A percentile compares a stretch with the other conserved stretches of the same genome.
phyloP scores from a whole-genome alignment of 2,329 filamentous ascomycete species.

The Bipolaris oryzae region DNA sequence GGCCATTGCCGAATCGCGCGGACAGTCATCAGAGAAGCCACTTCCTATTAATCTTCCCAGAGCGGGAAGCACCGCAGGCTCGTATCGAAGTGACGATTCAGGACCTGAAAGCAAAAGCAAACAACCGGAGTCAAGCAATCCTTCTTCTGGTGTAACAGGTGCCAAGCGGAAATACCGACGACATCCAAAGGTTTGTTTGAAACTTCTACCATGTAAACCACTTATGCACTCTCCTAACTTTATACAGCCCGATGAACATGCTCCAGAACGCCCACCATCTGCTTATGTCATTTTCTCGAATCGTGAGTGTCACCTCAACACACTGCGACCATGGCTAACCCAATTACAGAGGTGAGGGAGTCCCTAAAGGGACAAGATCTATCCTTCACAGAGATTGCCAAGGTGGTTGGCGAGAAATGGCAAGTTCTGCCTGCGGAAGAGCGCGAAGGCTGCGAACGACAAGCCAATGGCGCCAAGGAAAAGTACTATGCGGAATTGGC shows the following conservation, averaged over 20 bases:
- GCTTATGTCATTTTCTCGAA: slow-evolving; percentile 88
- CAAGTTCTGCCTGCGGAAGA: slow-evolving; percentile 70
- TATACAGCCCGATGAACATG: slow-evolving; percentile 73
- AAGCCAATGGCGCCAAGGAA: slow-evolving; percentile 75
- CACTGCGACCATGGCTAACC: slow-evolving; percentile 22
- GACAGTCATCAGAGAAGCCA: slow-evolving; percentile 51
- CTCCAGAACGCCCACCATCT: slow-evolving; percentile 78
- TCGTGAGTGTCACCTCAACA: slow-evolving; percentile 59
- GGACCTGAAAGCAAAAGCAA: slow-evolving; percentile 56
- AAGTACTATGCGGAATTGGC: slow-evolving; percentile 74
- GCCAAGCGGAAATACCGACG: slow-evolving; percentile 76
- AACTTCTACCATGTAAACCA: background rate
- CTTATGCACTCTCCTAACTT: slow-evolving; percentile 20
- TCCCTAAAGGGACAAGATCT: slow-evolving; percentile 76
- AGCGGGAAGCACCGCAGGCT: slow-evolving; percentile 60
- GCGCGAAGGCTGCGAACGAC: slow-evolving; percentile 74
- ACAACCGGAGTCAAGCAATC: slow-evolving; percentile 52
- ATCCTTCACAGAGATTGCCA: slow-evolving; percentile 83
- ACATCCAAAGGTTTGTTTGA: slow-evolving; percentile 70
- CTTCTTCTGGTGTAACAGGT: slow-evolving; percentile 32
- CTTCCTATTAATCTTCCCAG: slow-evolving; percentile 50
- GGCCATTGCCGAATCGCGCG: slow-evolving; percentile 76
- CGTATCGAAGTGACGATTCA: slow-evolving; percentile 60
- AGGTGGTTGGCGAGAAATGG: slow-evolving; percentile 82
- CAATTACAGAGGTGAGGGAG: slow-evolving; percentile 70